Base-by-base conservation (phyloP, 2,329 filamentous ascomycete species). In the Claviceps digitariae region DNA sequence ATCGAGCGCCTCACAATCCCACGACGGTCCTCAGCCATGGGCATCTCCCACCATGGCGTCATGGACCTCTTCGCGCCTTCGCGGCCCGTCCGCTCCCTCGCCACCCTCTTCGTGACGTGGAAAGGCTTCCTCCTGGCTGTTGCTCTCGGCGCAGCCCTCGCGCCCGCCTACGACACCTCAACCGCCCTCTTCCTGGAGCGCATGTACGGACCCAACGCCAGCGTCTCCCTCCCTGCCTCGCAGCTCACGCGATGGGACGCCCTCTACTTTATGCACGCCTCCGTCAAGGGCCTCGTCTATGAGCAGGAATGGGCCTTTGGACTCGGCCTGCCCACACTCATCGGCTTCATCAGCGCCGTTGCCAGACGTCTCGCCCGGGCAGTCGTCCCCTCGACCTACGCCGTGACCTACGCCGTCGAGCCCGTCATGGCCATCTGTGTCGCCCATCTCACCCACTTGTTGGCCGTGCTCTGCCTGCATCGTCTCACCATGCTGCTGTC, bases 301-400 rank as follows among this genome's bases (percentile, higher is more conserved):
- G 88, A 94, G 69, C 88, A 93, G 69, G 86, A 91, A 67, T 93
- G 87, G 87, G 88, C 87, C 0, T 93, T 90, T 69, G 84, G 83
- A 40, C 58, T 62, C 54, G 70, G 68, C 55, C 58, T 81, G 47
- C 75, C 78, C 1, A 58, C 65, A 9, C 58, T 69, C 41, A 71
- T 78, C 23, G 65, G 69, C 10, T 58, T 69, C 41, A 71, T 78
- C 23, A 65, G 69, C 10, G 58, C 57, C 40, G 21, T 64, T 9
- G 58, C 59, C 44, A n/a, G 45, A 17, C 55, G 69, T 25, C 56
- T 46, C 27, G 44, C 25, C 3, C 40, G n/a, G n/a, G 6, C 15
- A 4, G 40, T 21, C 40, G 40, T 3, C 17, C 40, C 40, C 40
- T 20, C 40, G 40, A 20, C 40, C 6, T 10, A 6, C 13, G 13